These are phyloP conservation scores for Turritis glabra DNA, from an alignment of 345 rosid genomes.

Conservation along the genomic window DNA sequence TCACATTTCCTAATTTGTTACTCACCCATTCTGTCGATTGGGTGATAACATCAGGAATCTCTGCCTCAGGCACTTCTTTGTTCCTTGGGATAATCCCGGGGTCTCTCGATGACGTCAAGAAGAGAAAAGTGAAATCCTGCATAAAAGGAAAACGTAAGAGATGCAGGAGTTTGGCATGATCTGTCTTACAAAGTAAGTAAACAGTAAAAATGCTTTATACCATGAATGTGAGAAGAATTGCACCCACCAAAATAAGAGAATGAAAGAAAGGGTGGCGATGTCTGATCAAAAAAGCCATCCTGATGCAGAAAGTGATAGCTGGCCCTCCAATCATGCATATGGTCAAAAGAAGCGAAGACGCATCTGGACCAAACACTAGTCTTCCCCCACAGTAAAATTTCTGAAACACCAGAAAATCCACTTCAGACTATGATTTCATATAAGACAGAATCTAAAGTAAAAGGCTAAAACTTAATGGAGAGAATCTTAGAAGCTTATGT, in stretches of 20 bases:
- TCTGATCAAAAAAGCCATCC: constrained; percentile 46
- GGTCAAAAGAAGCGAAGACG: constrained; percentile 65
- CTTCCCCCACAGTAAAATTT: constrained; percentile 81
- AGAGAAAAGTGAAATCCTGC: constrained; percentile 70
- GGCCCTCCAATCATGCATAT: constrained; percentile 66
- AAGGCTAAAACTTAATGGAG: neutral
- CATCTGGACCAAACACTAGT: constrained; percentile 84
- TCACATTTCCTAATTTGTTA: constrained; percentile 39
- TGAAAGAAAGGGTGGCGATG: constrained; percentile 26
- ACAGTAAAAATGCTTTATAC: constrained; percentile 42
- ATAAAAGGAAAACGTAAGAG: neutral
- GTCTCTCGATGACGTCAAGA: constrained; percentile 73
- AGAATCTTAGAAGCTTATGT: neutral
- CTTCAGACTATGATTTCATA: neutral
- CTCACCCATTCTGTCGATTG: constrained; percentile 63
- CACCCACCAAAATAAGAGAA: constrained; percentile 44
- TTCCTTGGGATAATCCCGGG: constrained; percentile 79
- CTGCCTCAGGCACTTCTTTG: constrained; percentile 46
- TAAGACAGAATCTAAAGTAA: neutral
- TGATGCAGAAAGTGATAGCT: constrained; percentile 61
- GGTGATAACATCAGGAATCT: constrained; percentile 37
- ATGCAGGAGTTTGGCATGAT: neutral
- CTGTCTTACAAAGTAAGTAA: neutral
- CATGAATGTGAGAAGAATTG: constrained; percentile 50
- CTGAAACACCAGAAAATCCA: constrained; percentile 44